Conservation (phyloP, 2,329 filamentous ascomycete species). For the Nemania bipapillata region DNA sequence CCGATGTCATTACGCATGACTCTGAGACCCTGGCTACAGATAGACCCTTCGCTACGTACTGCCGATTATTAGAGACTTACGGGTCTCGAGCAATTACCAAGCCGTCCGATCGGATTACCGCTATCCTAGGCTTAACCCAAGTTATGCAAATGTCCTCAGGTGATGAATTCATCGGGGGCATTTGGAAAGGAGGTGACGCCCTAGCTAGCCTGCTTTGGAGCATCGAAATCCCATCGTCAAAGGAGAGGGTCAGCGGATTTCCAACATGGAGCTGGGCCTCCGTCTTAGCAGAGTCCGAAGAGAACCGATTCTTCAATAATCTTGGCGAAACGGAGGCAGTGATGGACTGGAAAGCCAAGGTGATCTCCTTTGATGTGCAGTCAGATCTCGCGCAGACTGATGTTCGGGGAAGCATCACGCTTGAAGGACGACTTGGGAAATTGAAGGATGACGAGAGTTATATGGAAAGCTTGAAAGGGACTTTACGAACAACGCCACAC, state of each 20-base stretch:
- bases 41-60: slow-evolving; percentile 3
- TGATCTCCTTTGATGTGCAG: slow-evolving; percentile 14
- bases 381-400: slow-evolving; percentile 13
- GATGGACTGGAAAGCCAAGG: slow-evolving; percentile 8
- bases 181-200: not conserved
- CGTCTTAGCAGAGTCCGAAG: slow-evolving; percentile 1
- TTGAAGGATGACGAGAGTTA: slow-evolving; percentile 4
- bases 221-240: not conserved
- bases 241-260: not conserved
- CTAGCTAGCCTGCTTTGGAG: slow-evolving; percentile 1
- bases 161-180: slow-evolving; percentile 4
- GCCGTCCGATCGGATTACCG: slow-evolving; percentile 6
- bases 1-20: not conserved
- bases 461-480: slow-evolving; percentile 1
- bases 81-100: slow-evolving; percentile 3
- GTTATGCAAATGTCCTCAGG: not conserved
- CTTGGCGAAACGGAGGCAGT: not conserved
- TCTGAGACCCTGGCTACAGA: not conserved
- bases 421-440: slow-evolving; percentile 13
- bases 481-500: slow-evolving; percentile 7
- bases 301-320: slow-evolving; percentile 3
- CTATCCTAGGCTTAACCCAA: not conserved
- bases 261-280: slow-evolving; percentile 20
- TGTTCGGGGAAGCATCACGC: slow-evolving; percentile 2
- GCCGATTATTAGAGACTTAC: slow-evolving; percentile 2